Base-by-base conservation (phyloP, 257 asterid species). In the Marsdenia floribunda region DNA sequence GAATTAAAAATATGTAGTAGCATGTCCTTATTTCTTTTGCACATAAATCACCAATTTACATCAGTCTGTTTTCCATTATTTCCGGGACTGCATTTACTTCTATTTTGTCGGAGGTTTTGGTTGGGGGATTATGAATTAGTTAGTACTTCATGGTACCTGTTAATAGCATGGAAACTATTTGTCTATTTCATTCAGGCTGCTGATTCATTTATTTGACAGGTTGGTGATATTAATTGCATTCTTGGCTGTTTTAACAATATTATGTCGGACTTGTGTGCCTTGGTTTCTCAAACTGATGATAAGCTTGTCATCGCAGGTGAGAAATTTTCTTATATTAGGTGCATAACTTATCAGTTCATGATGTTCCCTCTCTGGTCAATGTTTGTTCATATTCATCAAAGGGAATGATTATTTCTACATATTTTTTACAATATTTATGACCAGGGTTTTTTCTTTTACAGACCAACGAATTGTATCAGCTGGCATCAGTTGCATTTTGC, bases 281-380 rank as follows among this genome's bases (percentile, higher is more conserved):
- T 95, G 98, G 99, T 90, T 89, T 86, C 88, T 95, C 85, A 95
- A 92, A 87, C 91, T 95, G 82, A 95, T 95, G 99, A 91, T 90
- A 83, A 92, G 98, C 85, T 85, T 95, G 84, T 95, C 99, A 57
- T 92, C 99, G 35, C 99, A 95, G 99, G 99, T 92, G 79, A 69
- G 53, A 53, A 53, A 70, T 70, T 60, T 18, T 78, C 42, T 69
- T 71, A 46, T 5, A 19, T 35, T 12, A 22, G 47, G 26, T 33
- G 59, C 24, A 21, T 40, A 5, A 40, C 38, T 55, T 18, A 22
- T 70, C 15, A 22, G 22, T 60, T 24, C 52, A 52, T 57, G 47
- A 24, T 57, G 22, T 78, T 53, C 33, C 53, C 53, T 10, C 59
- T 68, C 22, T 49, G 52, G 49, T 50, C 26, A 22, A 9, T 61